Evolutionary conservation across 164 flowering plant species (phyloP), one percentile per base, ranked within the genome.

Genomic region (Vitis vinifera): DNA sequence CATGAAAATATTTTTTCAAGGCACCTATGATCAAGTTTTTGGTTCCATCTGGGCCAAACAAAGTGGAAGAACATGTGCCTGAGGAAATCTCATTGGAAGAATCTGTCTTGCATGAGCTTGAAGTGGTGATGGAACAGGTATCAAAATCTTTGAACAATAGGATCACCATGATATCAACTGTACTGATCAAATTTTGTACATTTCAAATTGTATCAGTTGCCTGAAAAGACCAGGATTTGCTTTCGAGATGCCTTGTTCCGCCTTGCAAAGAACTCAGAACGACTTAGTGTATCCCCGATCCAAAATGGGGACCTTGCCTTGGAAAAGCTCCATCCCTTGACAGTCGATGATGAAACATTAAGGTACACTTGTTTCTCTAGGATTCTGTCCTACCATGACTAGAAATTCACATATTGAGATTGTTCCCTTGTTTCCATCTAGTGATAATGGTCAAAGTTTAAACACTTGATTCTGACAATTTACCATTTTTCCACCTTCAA

Each of bases 171-270:
- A 3, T 37, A 16, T 15, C 59, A 62, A 59, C 53, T 53, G 68
- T 49, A 17, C 63, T 64, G 10, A 68, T 57, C 8, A 13, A 15
- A 16, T 48, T 62, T n/a, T 30, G 14, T 49, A 37, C 30, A 65
- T 27, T 62, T 57, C 52, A 9, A 11, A 63, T 44, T 9, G 44
- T 37, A 53, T 37, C 81, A 88, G 92, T 56, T 88, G 70, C 78
- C 79, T 51, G 74, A 76, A n/a, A 66, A 73, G 53, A 81, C 87
- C 1, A 80, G 90, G 9, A 70, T 85, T 56, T 79, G 87, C 83
- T 81, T 86, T 71, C 87, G 92, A 15, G 92, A 88, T 84, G 80
- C 90, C 52, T 77, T 88, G 15, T 88, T 82, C 73, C 88, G 90
- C 60, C 86, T 88, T 55, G 86, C 90, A 5, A 68, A 73, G 31